Evolutionary conservation across 345 rosid species (phyloP), one percentile per base, ranked within the genome.

Genomic region (Citrus sp.): DNA sequence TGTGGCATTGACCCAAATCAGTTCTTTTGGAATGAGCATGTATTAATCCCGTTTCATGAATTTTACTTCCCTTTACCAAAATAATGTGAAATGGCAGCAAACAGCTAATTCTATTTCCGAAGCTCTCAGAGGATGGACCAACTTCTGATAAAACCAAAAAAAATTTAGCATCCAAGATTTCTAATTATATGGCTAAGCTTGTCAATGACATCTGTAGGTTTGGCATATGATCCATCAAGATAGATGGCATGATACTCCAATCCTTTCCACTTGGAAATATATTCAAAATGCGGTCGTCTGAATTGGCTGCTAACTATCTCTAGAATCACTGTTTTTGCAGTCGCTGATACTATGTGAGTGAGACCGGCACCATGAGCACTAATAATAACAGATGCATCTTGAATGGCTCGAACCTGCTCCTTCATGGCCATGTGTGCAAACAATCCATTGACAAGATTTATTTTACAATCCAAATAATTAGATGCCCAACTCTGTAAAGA

Each of bases 351-450:
- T 7, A 91, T 90, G 82, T 96, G 98, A 24, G 99, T 94, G 28
- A 94, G 89, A 34, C 99, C 99, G 4, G 99, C 98, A 40, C 99
- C 99, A 64, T 96, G 99, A 79, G 99, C 99, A 72, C 98, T 92
- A 61, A 96, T 86, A 70, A 96, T 91, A 80, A 96, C 95, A 0
- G 97, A 96, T 14, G 99, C 99, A 54, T 92, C 98, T 85, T 94
- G 98, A 79, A 94, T 89, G 73, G 94, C 91, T 80, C 80, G 81
- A 65, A 92, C 87, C 82, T 96, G 99, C 77, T 94, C 95, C 81
- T 85, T 96, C 99, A 94, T 88, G 2, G 94, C 16, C 98, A 92
- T 96, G 81, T 91, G 98, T 0, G 97, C 99, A 84, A 96, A 83
- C 78, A 94, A 73, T 74, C 99, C 99, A 72, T 94, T 94, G 73